These are phyloP conservation scores for Tillandsia fasciculata DNA, from an alignment of 176 grass and related monocot species.

Conservation along the genomic window DNA sequence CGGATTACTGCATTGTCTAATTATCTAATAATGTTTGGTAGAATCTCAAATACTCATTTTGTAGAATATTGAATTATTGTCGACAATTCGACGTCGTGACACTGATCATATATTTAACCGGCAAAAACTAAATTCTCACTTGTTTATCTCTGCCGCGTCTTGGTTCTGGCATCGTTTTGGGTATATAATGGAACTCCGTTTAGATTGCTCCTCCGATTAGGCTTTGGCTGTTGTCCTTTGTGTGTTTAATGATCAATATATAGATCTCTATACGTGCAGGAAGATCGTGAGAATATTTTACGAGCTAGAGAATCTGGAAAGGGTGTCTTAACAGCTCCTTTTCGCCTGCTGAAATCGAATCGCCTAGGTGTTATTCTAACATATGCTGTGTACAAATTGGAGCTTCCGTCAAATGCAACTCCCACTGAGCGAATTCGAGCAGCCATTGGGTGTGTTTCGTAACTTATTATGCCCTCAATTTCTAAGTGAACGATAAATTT, in stretches of 20 bases:
- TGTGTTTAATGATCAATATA: neutral
- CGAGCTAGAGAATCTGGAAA: conserved; percentile 73
- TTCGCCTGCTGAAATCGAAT: conserved; percentile 72
- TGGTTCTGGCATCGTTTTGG: neutral
- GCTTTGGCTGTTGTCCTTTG: neutral
- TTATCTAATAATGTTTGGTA: no score
- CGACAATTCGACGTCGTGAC: no score
- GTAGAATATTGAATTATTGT: no score
- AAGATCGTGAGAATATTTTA: conserved; percentile 86
- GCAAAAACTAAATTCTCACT: no score
- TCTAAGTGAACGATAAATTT: neutral
- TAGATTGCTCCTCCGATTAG: neutral
- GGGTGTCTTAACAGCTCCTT: conserved; percentile 89
- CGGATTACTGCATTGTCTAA: no score
- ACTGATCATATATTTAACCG: no score
- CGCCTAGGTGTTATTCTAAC: conserved; percentile 88
- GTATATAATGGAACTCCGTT: neutral
- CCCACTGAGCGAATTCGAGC: conserved; percentile 55
- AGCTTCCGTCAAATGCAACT: conserved; percentile 57
- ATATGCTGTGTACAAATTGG: conserved; percentile 79
- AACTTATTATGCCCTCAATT: neutral
- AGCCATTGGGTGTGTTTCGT: conserved; percentile 59
- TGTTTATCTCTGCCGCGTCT: neutral
- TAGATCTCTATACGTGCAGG: conserved; percentile 29
- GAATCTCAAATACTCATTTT: no score